Evolutionary conservation across 495 filamentous ascomycete species (phyloP).

Genomic region (Tuber aestivum): DNA sequence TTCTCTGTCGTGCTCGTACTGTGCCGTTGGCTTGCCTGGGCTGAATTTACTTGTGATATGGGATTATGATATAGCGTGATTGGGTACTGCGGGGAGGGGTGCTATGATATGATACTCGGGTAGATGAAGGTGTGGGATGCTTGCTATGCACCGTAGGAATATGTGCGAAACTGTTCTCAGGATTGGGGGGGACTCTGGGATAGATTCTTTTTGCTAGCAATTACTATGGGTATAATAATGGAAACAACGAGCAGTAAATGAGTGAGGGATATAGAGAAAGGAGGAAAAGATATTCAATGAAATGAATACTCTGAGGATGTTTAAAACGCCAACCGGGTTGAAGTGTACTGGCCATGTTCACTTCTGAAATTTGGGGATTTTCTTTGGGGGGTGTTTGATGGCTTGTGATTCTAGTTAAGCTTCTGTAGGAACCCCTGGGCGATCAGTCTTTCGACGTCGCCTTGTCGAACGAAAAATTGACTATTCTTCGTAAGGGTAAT

Average conservation of each 20-base stretch:
- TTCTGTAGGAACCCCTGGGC: constrained; percentile 95
- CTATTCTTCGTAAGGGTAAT: constrained; percentile 97
- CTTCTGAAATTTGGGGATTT: background rate
- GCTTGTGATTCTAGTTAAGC: constrained; percentile 58
- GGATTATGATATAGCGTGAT: background rate
- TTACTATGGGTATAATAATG: background rate
- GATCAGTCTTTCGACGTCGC: constrained; percentile 92
- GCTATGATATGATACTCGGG: background rate
- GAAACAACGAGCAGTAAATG: background rate
- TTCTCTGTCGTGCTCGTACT: background rate
- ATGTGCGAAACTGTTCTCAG: background rate
- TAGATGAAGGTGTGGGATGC: background rate
- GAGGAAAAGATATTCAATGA: background rate
- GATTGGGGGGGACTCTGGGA: background rate
- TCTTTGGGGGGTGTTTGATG: background rate
- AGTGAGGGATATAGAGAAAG: background rate
- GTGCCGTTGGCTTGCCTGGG: background rate
- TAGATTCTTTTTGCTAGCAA: background rate
- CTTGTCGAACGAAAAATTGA: constrained; percentile 93
- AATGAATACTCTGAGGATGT: background rate
- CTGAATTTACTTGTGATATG: background rate
- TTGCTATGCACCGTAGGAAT: background rate
- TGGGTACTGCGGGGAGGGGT: background rate
- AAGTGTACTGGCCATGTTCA: background rate
- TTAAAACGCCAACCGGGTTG: background rate